Base-by-base conservation (phyloP, 768 basidiomycete species). In the Agrocybe praecox region DNA sequence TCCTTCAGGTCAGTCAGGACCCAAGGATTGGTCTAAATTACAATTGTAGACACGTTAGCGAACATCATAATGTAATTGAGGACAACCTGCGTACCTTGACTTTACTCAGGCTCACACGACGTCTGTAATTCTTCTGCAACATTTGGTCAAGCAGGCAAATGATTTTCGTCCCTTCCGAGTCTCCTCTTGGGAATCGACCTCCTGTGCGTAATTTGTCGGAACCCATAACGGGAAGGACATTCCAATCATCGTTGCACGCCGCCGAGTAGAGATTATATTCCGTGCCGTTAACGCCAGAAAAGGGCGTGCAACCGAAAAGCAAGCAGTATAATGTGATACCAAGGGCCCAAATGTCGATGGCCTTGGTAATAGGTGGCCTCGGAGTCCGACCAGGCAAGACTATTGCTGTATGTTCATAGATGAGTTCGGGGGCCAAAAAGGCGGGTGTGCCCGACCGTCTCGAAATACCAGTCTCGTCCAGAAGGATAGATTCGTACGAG, bases 271-370 rank as follows among this genome's bases (percentile, higher is more conserved):
- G 73, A 53, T 80, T 81, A 69, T 84, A 97, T 72, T 95, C 92
- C 33, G 71, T 67, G 33, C 61, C 63, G 21, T 43, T 18, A 44
- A 67, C 65, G 2, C 74, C 62, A 19, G 66, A 57, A 72, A 95
- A 98, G 1, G 96, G 96, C 1, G 89, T 84, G 54, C 76, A 77
- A 10, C 94, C 97, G 62, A 96, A 98, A 1, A 98, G 81, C 46
- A 98, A 83, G 68, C 95, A 96, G 73, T 94, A 98, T 5, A 98
- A 78, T 2, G 97, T 99, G 26, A 98, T 90, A 21, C 97, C 97
- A 2, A 99, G 82, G 0, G 97, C 96, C 97, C 97, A 99, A 32
- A 99, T 85, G 67, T 99, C 97, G 68, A 98, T 96, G 3, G 94
- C 88, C 69, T 95, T 94, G 40, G 94, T 94, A 50, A 97, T 89